Conservation (phyloP, 208 protist genomes). For the Herpetomonas samuelpessoai region DNA sequence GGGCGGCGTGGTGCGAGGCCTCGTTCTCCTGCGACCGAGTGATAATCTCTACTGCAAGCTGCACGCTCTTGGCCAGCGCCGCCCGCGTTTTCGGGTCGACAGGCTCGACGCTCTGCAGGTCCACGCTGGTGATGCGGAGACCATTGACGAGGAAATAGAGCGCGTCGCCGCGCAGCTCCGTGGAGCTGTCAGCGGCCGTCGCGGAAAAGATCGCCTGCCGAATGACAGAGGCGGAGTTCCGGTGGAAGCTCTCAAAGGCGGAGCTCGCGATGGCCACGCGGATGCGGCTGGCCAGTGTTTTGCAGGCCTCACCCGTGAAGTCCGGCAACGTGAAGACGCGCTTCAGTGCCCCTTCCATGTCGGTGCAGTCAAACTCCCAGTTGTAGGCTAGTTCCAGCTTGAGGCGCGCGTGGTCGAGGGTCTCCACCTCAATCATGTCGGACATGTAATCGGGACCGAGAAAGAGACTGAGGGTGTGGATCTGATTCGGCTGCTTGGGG, state of each 20-base stretch:
- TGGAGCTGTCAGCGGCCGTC: conserved; percentile 25
- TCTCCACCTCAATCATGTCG: conserved; percentile 94
- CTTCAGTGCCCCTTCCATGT: conserved; percentile 19
- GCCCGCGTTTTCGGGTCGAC: conserved; percentile 88
- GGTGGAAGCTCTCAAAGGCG: conserved; percentile 97
- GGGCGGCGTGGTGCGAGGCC: conserved; percentile 73
- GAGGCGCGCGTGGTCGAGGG: conserved; percentile 93
- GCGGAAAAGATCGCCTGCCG: conserved; percentile 87
- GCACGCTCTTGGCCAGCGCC: conserved; percentile 85
- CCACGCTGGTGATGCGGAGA: conserved; percentile 92
- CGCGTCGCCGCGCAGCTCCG: conserved; percentile 26
- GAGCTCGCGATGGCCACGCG: conserved; percentile 86
- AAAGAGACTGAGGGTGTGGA: conserved; percentile 90
- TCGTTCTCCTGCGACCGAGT: conserved; percentile 87
- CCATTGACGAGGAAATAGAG: conserved; percentile 89
- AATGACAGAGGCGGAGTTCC: conserved; percentile 92
- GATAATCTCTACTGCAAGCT: conserved; percentile 92
- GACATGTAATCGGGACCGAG: conserved; percentile 96
- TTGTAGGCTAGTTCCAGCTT: conserved; percentile 95
- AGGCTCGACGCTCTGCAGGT: conserved; percentile 93
- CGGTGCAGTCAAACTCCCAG: conserved; percentile 90
- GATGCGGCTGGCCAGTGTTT: conserved; percentile 92
- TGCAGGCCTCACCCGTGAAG: conserved; percentile 96
- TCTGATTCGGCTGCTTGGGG: conserved; percentile 81
- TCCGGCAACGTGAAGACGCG: conserved; percentile 92